These are phyloP conservation scores for Arthrobotrys sinensis DNA, from an alignment of 2,329 filamentous ascomycete species.

Conservation along the genomic window DNA sequence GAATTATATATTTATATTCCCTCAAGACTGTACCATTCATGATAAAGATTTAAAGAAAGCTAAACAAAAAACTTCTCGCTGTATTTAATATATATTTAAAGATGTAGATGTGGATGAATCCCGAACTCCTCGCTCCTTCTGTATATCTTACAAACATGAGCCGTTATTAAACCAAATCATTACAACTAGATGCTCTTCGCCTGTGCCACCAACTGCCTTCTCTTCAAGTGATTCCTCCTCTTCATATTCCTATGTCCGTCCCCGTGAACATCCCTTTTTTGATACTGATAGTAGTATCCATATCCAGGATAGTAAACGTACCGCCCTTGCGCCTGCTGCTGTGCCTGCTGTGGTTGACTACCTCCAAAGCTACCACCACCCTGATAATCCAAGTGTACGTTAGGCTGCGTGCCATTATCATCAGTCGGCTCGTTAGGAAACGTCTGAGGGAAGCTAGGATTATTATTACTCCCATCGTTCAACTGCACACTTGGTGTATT, in stretches of 20 bases:
- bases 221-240: neutral
- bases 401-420: constrained; percentile 11
- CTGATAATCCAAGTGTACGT: constrained; percentile 20
- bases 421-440: constrained; percentile 28
- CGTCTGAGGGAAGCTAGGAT: constrained; percentile 2
- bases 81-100: neutral
- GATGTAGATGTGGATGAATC: neutral
- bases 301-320: constrained; percentile 25
- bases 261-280: constrained; percentile 3
- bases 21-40: no score
- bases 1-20: no score
- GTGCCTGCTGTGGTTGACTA: neutral
- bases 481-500: constrained; percentile 2
- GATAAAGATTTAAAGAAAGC: no score
- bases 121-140: constrained; percentile 2
- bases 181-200: neutral
- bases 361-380: neutral
- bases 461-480: constrained; percentile 17
- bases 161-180: neutral
- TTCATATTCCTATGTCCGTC: neutral
- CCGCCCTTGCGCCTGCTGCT: constrained; percentile 7
- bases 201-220: neutral
- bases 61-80: no score
- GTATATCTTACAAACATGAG: neutral
- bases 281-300: constrained; percentile 14